phyloP scores from a whole-genome alignment of 2,329 filamentous ascomycete genomes.

The Cercospora janseana region DNA sequence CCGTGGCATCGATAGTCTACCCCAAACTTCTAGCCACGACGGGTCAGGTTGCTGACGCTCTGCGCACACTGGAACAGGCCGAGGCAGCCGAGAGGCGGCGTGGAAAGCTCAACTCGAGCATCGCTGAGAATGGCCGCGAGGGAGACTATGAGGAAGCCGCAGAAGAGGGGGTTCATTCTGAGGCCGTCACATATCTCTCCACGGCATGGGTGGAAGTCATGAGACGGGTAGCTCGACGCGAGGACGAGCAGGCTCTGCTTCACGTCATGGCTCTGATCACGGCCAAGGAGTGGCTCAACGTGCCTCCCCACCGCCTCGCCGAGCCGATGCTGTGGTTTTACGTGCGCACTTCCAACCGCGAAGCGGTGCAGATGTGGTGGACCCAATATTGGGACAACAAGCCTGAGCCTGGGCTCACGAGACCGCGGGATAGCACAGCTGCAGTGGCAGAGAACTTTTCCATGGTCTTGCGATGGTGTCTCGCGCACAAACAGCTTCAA shows the following conservation, averaged over 20 bases:
- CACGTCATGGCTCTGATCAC: constrained; percentile 56
- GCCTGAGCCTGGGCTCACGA: not conserved
- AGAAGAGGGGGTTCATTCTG: not conserved
- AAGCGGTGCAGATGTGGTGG: constrained; percentile 63
- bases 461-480: constrained; percentile 27
- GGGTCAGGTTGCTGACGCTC: not conserved
- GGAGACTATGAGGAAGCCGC: not conserved
- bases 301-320: not conserved
- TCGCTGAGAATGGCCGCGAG: too few relatives aligned
- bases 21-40: not conserved
- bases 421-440: not conserved
- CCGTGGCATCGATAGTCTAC: not conserved
- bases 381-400: not conserved
- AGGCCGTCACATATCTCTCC: not conserved
- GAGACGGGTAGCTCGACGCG: constrained; percentile 60
- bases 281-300: constrained; percentile 24
- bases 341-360: constrained; percentile 55
- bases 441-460: not conserved
- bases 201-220: constrained; percentile 37
- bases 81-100: not conserved
- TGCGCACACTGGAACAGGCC: too few relatives aligned
- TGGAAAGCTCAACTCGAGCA: too few relatives aligned
- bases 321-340: constrained; percentile 54
- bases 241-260: constrained; percentile 57
- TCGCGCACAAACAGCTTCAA: constrained; percentile 53